phyloP scores from a whole-genome alignment of 2,329 filamentous ascomycete species.

The Ascochyta viciae-villosae region DNA sequence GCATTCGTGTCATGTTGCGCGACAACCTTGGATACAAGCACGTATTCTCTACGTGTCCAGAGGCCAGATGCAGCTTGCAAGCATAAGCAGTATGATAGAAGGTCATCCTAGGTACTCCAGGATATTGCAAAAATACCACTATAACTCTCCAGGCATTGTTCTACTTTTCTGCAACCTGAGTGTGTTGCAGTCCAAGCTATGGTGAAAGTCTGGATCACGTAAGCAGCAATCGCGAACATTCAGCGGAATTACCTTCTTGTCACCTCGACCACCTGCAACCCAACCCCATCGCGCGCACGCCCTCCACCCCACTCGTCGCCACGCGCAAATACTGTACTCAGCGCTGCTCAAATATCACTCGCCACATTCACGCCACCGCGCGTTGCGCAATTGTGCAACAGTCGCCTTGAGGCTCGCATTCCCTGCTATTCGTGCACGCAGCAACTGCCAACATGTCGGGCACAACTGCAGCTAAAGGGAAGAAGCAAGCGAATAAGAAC shows the following conservation, averaged over 20 bases:
- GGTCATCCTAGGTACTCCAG: accelerated
- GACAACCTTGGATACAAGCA: too few relatives aligned
- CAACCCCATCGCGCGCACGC: slow-evolving; percentile 11
- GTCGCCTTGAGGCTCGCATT: background rate
- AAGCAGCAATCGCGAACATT: slow-evolving; percentile 1
- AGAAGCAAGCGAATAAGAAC: slow-evolving; percentile 85
- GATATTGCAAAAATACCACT: too few relatives aligned
- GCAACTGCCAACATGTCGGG: slow-evolving; percentile 35
- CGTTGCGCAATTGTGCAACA: background rate
- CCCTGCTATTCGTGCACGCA: background rate
- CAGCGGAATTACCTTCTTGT: background rate
- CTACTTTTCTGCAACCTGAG: too few relatives aligned
- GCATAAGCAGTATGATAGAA: too few relatives aligned
- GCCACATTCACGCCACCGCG: background rate
- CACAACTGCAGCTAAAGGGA: slow-evolving; percentile 31
- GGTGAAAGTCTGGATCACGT: slow-evolving; percentile 1
- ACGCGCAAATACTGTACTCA: background rate
- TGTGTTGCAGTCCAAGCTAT: background rate
- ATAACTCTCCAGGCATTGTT: too few relatives aligned
- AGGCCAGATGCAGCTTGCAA: too few relatives aligned
- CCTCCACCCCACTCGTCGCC: background rate
- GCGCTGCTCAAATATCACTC: too few relatives aligned
- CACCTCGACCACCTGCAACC: slow-evolving; percentile 2
- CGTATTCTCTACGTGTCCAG: too few relatives aligned
- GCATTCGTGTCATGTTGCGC: too few relatives aligned